phyloP scores from a whole-genome alignment of 768 basidiomycete species.

The Pulveroboletus sp. region DNA sequence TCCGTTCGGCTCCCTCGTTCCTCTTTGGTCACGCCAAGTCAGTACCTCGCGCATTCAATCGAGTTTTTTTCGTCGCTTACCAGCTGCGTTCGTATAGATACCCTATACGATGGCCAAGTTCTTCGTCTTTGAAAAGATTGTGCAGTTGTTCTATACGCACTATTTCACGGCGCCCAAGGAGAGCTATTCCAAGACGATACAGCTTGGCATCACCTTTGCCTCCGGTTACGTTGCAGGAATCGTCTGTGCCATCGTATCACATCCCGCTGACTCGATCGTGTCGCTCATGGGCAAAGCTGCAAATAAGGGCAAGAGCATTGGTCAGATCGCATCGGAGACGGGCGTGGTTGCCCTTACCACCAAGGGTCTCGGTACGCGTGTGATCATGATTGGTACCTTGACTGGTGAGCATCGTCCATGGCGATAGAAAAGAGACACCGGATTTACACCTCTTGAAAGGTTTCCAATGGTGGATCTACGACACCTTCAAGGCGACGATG shows the following conservation, averaged over 20 bases:
- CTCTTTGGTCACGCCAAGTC: constrained; percentile 86
- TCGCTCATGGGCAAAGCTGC: constrained; percentile 88
- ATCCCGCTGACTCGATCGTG: constrained; percentile 91
- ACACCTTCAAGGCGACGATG: constrained; percentile 79
- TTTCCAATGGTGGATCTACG: constrained; percentile 96
- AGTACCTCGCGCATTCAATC: constrained; percentile 1
- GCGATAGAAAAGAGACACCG: not conserved
- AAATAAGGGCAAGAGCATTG: constrained; percentile 78
- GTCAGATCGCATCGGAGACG: constrained; percentile 67
- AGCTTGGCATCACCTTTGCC: constrained; percentile 84
- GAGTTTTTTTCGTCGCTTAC: not conserved
- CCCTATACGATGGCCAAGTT: constrained; percentile 99
- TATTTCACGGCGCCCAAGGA: constrained; percentile 80
- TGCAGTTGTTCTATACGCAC: constrained; percentile 81
- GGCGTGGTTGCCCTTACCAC: constrained; percentile 63
- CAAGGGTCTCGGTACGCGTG: constrained; percentile 84
- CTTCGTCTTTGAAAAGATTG: constrained; percentile 91
- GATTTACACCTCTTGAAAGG: constrained; percentile 32
- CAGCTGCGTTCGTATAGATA: constrained; percentile 47
- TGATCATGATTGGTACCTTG: constrained; percentile 74
- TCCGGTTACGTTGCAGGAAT: constrained; percentile 96
- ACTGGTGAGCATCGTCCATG: constrained; percentile 33
- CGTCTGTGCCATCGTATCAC: constrained; percentile 92
- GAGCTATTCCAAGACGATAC: constrained; percentile 72
- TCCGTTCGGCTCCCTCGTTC: constrained; percentile 82